Evolutionary conservation across 116 monocot species (phyloP), one percentile per base, ranked within the genome.

Genomic region (Phalaenopsis hybrid): DNA sequence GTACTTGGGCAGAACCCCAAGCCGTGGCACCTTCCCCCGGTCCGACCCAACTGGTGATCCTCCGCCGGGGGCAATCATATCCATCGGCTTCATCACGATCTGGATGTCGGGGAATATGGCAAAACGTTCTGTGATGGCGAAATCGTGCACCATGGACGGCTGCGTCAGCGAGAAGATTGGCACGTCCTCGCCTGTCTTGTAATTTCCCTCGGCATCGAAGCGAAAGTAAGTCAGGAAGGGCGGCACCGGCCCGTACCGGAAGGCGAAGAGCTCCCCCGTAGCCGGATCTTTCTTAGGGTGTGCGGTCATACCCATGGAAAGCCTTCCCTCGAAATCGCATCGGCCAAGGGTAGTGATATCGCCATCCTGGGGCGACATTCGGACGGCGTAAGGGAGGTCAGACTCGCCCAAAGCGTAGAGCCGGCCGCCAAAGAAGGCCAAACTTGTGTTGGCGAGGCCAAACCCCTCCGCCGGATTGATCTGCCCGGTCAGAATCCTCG

Each of bases 401-500:
- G 91, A 87, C 77, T 96, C 96, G 37, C 91, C 92, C 94, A 80
- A 96, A 92, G 33, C 89, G 82, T 88, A 81, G 94, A 96, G 91
- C 89, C 94, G 49, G 88, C 92, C 58, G 34, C 79, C 89, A 79
- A 94, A 79, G 78, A 89, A 94, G 13, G 96, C 92, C 10, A 85
- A 0, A 87, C 31, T 89, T 84, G 75, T 91, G 90, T 0, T 90
- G 88, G 89, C 28, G 92, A 96, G 46, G 94, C 94, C 80, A 96
- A 94, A 37, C 18, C 92, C 92, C 0, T 92, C 92, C 58, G 20
- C 52, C 0, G 89, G 84, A 55, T 95, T 92, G 33, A 84, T 86
- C 79, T 95, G 95, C 13, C 94, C 94, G 31, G 96, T 96, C 96
- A 96, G 67, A 69, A 6, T 94, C 94, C 1, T 84, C 44, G 82